Percentiles rank a stretch among this genome's conserved stretches.
Evolutionary conservation across 495 filamentous ascomycete species (phyloP).

Genomic region (Terfezia boudieri): DNA sequence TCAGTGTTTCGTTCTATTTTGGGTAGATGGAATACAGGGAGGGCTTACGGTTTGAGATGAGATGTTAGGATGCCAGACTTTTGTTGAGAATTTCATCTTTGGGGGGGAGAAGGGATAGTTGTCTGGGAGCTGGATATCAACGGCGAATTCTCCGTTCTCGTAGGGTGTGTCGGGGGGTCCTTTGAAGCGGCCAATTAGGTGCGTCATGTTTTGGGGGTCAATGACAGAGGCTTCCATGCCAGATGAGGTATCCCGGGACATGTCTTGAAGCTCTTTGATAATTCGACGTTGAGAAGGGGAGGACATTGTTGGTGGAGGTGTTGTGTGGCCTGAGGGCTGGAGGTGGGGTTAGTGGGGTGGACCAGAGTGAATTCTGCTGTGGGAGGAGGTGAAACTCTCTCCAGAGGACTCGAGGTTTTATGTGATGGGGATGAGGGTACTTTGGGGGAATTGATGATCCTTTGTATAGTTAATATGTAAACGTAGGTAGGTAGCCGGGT

Average conservation of each 20-base stretch:
- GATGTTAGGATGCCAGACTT: slow-evolving; percentile 96
- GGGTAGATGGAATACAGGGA: neutral
- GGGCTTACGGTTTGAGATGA: slow-evolving; percentile 71
- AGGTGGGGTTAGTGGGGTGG: no score
- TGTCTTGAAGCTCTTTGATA: slow-evolving; percentile 77
- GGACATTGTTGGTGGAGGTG: slow-evolving; percentile 30
- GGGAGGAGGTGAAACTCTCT: no score
- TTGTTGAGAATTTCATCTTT: slow-evolving; percentile 80
- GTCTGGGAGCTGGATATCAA: slow-evolving; percentile 69
- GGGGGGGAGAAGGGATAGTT: slow-evolving; percentile 92
- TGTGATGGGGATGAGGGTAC: no score
- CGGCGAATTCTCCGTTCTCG: slow-evolving; percentile 59
- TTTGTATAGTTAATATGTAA: no score
- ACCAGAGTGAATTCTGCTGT: no score
- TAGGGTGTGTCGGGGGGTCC: slow-evolving; percentile 90
- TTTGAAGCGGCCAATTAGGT: slow-evolving; percentile 60
- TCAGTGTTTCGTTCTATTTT: neutral
- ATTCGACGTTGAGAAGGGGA: slow-evolving; percentile 50
- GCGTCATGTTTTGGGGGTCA: slow-evolving; percentile 48
- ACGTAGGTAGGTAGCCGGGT: no score
- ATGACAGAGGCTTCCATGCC: slow-evolving; percentile 47
- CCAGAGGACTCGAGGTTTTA: no score
- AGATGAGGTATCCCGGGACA: slow-evolving; percentile 51
- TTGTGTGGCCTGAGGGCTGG: neutral
- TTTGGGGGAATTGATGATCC: no score